A percentile compares a stretch with the other conserved stretches of the same genome.
These are phyloP conservation scores for Calonectria hongkongensis DNA, from an alignment of 2,329 filamentous ascomycete genomes.

Conservation along the genomic window DNA sequence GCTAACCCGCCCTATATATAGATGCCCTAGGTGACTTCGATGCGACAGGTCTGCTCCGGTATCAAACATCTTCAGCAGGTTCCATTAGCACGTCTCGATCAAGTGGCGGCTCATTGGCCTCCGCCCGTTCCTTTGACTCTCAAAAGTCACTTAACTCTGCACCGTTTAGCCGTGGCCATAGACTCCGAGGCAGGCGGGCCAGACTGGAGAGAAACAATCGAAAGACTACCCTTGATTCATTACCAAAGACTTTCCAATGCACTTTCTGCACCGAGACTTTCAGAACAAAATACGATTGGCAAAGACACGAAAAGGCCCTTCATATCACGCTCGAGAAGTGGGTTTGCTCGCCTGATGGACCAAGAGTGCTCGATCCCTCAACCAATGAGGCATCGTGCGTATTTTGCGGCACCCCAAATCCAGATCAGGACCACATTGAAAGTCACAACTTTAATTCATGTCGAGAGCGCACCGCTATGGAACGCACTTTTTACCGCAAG, in stretches of 20 bases:
- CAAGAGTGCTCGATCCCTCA: neutral
- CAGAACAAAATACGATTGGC: constrained; percentile 54
- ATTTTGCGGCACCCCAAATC: constrained; percentile 52
- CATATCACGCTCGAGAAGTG: constrained; percentile 50
- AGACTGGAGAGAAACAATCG: neutral
- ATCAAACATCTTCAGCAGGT: constrained; percentile 16
- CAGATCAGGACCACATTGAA: constrained; percentile 49
- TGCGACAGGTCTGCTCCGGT: neutral
- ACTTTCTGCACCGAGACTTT: constrained; percentile 52
- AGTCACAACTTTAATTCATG: constrained; percentile 49
- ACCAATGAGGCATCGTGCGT: constrained; percentile 41
- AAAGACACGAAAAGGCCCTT: constrained; percentile 48
- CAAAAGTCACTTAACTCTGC: neutral
- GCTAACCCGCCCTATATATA: neutral
- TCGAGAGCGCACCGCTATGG: constrained; percentile 14
- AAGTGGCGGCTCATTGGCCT: constrained; percentile 26
- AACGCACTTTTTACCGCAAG: constrained; percentile 54
- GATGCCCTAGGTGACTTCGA: neutral
- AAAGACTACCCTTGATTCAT: neutral
- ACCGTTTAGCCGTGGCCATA: neutral
- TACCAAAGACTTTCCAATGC: constrained; percentile 43
- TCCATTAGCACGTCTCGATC: constrained; percentile 28
- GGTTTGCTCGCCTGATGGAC: constrained; percentile 50
- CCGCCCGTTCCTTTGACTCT: constrained; percentile 8
- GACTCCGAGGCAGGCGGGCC: neutral